Conservation (phyloP, 2,329 filamentous ascomycete species). For the Scytalidium lignicola region DNA sequence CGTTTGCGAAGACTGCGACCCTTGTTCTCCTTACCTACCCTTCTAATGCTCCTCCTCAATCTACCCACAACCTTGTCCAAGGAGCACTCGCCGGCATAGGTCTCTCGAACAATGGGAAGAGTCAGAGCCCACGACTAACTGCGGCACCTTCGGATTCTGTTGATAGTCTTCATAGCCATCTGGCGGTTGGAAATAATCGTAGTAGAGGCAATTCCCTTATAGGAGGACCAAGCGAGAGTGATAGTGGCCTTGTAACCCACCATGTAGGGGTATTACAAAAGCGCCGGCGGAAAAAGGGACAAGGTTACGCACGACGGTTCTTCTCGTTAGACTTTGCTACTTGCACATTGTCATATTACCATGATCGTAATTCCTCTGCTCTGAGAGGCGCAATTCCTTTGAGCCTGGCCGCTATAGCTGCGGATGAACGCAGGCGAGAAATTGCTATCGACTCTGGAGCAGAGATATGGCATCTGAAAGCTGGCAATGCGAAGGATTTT, state of each 20-base stretch:
- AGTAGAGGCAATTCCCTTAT: slow-evolving; percentile 45
- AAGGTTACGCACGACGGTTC: slow-evolving; percentile 88
- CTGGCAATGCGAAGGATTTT: slow-evolving; percentile 79
- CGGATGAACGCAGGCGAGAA: slow-evolving; percentile 81
- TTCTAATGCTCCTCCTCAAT: slow-evolving; percentile 71
- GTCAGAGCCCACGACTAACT: slow-evolving; percentile 39
- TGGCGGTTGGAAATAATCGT: slow-evolving; percentile 12
- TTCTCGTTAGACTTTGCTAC: slow-evolving; percentile 95
- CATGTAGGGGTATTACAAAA: slow-evolving; percentile 86
- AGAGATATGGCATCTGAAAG: slow-evolving; percentile 92
- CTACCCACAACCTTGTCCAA: slow-evolving; percentile 54
- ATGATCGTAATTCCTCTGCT: slow-evolving; percentile 88
- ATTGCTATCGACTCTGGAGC: slow-evolving; percentile 96
- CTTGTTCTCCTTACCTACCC: slow-evolving; percentile 94
- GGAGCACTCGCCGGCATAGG: slow-evolving; percentile 29
- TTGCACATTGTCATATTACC: slow-evolving; percentile 93
- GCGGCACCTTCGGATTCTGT: slow-evolving; percentile 48
- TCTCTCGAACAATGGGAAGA: slow-evolving; percentile 46
- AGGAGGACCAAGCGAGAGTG: slow-evolving; percentile 47
- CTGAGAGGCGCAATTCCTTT: slow-evolving; percentile 88
- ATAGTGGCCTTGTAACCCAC: slow-evolving; percentile 46
- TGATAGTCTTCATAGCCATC: slow-evolving; percentile 55
- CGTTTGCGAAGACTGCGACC: slow-evolving; percentile 87
- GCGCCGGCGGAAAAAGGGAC: slow-evolving; percentile 85
- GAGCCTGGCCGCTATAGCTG: slow-evolving; percentile 83